Evolutionary conservation across 768 basidiomycete species (phyloP), one percentile per base, ranked within the genome.

Genomic region (Inosperma sp.): DNA sequence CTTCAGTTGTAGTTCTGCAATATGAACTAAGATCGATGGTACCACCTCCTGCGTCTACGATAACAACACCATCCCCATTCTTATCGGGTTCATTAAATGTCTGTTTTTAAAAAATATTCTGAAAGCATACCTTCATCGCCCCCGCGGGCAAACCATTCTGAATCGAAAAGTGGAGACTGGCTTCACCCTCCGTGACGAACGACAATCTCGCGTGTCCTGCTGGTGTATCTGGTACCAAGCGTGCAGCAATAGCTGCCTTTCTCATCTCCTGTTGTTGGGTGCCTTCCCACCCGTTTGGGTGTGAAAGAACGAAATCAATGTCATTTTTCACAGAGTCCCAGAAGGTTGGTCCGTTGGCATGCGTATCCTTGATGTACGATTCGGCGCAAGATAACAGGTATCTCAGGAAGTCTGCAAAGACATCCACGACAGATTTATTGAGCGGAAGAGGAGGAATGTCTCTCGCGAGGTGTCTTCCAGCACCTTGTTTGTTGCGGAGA

Each of bases 11-110:
- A 17, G 59, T 60, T 55, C 71, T 68, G 25, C 69, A 70, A 53
- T 83, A 83, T 4, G 78, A 72, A 53, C 78, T 82, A 26, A 83
- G 66, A 52, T 83, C 82, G 19, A 83, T 67, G 0, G 80, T 83
- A 19, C 80, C 82, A 42, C 79, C 80, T 8, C 82, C 81, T 3
- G 81, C 79, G 54, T 83, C 81, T 13, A 82, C 73, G 33, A 83
- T 66, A 49, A 81, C 69, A 3, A 81, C 65, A 3, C 74, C 76
- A 42, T 76, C 60, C 10, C 72, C 72, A 12, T 61, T 62, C 77
- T 80, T 41, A 21, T 8, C 14, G 16, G 17, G 14, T 39, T 19
- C 17, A 21, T 10, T 7, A 14, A 22, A 27, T n/a, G 27, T 19
- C 3, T 26, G 25, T 22, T 12, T 26, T 5, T 39, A 16, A 23